These are phyloP conservation scores for Aspergillus brunneoviolaceus DNA, from an alignment of 2,329 filamentous ascomycete genomes.

Conservation along the genomic window DNA sequence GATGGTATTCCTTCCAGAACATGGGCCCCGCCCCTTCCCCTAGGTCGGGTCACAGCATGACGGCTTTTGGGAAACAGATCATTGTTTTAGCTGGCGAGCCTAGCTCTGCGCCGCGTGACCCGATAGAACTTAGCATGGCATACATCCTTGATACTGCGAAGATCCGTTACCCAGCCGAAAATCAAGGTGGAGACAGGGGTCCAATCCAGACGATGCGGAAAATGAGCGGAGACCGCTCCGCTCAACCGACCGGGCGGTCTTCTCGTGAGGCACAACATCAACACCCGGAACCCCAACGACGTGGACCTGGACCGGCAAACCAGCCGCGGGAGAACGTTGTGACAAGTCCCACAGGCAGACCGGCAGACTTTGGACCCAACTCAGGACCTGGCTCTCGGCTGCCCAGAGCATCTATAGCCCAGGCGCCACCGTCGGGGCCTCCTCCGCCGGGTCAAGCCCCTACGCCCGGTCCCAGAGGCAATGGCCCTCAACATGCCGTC, in stretches of 20 bases:
- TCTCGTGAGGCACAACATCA: conserved; percentile 45
- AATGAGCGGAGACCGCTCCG: conserved; percentile 47
- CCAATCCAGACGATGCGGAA: conserved; percentile 42
- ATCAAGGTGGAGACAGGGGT: conserved; percentile 43
- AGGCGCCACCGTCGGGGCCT: conserved; percentile 58
- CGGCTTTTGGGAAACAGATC: conserved; percentile 85
- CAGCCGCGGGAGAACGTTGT: conserved; percentile 47
- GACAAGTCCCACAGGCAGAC: conserved; percentile 25
- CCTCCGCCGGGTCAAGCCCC: conserved; percentile 65
- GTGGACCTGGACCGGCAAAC: conserved; percentile 30
- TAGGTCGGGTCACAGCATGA: conserved; percentile 96
- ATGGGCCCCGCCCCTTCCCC: conserved; percentile 96
- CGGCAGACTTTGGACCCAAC: conserved; percentile 31
- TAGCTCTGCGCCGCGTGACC: conserved; percentile 77
- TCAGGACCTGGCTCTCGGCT: conserved; percentile 54
- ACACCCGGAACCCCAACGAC: conserved; percentile 37
- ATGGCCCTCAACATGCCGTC: conserved; percentile 33
- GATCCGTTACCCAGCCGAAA: conserved; percentile 90
- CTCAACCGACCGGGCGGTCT: conserved; percentile 39
- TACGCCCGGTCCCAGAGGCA: conserved; percentile 56
- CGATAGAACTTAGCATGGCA: conserved; percentile 80
- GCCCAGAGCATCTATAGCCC: conserved; percentile 59
- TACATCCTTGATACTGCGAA: conserved; percentile 94
- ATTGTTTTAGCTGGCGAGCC: conserved; percentile 93
- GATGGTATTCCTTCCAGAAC: conserved; percentile 99